Evolutionary conservation across 2,329 filamentous ascomycete species (phyloP).

Genomic region (Penicillium thymicola): DNA sequence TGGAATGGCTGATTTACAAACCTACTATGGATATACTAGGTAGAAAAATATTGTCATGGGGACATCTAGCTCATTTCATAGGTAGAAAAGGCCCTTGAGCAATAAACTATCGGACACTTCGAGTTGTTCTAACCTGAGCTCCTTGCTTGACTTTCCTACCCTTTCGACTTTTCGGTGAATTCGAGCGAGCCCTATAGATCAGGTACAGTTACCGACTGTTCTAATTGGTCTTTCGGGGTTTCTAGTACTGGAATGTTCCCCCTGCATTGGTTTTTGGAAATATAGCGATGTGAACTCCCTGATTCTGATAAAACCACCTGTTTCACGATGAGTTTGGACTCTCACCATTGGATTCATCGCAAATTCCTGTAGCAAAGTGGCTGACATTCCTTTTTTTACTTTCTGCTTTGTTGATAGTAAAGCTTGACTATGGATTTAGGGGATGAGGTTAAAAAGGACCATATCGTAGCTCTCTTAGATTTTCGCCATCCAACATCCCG

Average conservation of each 20-base stretch:
- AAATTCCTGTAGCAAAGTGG: not conserved
- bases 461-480: not conserved
- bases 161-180: not conserved
- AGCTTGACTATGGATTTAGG: not conserved
- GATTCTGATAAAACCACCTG: not conserved
- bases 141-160: not conserved
- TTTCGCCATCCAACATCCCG: not conserved
- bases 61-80: not conserved
- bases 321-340: not conserved
- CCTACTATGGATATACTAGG: no score
- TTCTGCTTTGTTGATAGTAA: not conserved
- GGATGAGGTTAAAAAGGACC: not conserved
- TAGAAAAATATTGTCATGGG: no score
- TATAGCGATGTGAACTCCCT: not conserved
- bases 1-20: no score
- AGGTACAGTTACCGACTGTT: not conserved
- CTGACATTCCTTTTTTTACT: not conserved
- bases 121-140: not conserved
- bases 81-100: not conserved
- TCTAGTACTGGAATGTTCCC: not conserved
- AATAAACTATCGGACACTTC: not conserved
- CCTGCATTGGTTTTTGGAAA: not conserved
- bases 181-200: not conserved
- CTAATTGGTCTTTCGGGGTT: not conserved
- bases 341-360: not conserved